Percentiles rank a stretch among this genome's conserved stretches.
phyloP scores from a whole-genome alignment of 805 yeast species.

The Barnettozyma pratensis region DNA sequence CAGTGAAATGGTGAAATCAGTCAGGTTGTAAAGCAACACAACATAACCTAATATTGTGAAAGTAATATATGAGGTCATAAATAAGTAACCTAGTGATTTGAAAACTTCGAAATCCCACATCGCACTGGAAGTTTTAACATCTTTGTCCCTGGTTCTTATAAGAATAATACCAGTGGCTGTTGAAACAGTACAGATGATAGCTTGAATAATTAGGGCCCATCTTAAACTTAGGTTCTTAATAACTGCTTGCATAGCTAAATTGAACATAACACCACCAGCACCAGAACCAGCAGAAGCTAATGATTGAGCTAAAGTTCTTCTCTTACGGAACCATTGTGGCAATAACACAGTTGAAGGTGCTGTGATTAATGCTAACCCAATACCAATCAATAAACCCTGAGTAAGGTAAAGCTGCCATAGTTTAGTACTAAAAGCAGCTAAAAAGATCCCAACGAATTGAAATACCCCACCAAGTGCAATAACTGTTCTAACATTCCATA shows the following conservation, averaged over 20 bases:
- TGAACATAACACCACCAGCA: conserved; percentile 38
- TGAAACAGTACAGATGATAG: conserved; percentile 30
- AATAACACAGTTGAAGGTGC: conserved; percentile 54
- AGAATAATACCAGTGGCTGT: conserved; percentile 29
- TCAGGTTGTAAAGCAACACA: conserved; percentile 48
- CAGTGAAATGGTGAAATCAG: conserved; percentile 51
- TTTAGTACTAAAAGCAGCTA: conserved; percentile 50
- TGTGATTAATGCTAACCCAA: conserved; percentile 33
- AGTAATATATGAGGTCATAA: conserved; percentile 34
- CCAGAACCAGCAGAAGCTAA: conserved; percentile 36
- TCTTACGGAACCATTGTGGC: conserved; percentile 66
- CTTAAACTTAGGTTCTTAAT: conserved; percentile 24
- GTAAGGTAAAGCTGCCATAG: conserved; percentile 62
- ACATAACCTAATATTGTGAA: conserved; percentile 57
- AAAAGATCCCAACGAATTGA: conserved; percentile 32
- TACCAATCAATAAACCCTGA: conserved; percentile 59
- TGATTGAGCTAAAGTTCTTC: conserved; percentile 43
- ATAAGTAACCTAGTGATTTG: conserved; percentile 37
- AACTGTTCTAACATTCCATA: conserved; percentile 38
- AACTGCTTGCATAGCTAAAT: conserved; percentile 26
- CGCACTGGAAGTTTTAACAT: conserved; percentile 30
- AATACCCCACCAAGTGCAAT: conserved; percentile 43
- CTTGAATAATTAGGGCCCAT: conserved; percentile 31
- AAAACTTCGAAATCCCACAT: conserved; percentile 39
- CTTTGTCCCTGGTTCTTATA: conserved; percentile 32